Evolutionary conservation across 441 rosid species (phyloP).

Genomic region (Aquilaria agallochum): DNA sequence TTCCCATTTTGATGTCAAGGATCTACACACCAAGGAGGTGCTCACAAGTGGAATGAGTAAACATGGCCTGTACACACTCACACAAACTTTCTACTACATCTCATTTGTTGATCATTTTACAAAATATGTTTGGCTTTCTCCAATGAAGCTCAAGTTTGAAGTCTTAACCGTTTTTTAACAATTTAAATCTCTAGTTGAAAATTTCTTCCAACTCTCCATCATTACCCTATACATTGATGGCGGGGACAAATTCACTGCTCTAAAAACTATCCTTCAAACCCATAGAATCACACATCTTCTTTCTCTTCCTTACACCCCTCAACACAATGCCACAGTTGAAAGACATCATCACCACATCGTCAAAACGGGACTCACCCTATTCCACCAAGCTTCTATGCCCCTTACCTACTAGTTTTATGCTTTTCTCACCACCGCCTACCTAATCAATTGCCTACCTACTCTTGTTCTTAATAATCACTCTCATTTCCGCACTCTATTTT

Average conservation of each 20-base stretch:
- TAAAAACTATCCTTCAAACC: neutral
- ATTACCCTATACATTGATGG: neutral
- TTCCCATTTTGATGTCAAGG: neutral
- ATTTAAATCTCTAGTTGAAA: neutral
- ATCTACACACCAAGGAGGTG: neutral
- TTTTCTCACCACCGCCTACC: neutral
- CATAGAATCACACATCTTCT: neutral
- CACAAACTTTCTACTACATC: no score
- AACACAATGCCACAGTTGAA: neutral
- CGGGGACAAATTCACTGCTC: neutral
- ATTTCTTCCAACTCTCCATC: neutral
- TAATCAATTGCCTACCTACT: no score
- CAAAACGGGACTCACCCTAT: neutral
- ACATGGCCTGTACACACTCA: no score
- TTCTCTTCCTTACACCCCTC: neutral
- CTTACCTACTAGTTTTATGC: neutral
- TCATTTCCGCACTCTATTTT: no score
- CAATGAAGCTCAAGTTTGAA: neutral
- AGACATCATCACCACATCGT: neutral
- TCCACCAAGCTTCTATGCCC: neutral
- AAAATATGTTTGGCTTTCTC: neutral
- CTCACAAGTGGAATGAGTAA: neutral
- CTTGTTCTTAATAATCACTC: no score
- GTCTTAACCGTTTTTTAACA: neutral
- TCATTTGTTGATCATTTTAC: neutral